Evolutionary conservation across 805 yeast species (phyloP), one percentile per base, ranked within the genome.

Genomic region (Suhomyces sp.): DNA sequence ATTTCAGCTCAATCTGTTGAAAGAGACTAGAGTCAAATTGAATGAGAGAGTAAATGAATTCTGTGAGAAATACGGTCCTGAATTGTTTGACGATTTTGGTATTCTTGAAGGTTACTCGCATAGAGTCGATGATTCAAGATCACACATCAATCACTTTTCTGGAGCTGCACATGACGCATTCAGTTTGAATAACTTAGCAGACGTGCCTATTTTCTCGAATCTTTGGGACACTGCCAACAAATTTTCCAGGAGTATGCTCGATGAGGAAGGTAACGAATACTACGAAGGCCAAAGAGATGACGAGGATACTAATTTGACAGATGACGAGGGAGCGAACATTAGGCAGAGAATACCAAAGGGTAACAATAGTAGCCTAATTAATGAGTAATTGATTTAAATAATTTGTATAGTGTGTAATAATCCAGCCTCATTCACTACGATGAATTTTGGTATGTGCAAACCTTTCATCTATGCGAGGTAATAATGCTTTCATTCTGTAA

Each of bases 51-150:
- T 74, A 24, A 60, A 64, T 31, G 69, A 63, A 3, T 71, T 73
- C 43, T 73, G 77, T 55, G 60, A 69, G 46, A 62, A 58, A 46
- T 71, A 66, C 51, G 77, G 78, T 6, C 76, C 76, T 2, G 60
- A 57, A 41, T 60, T 73, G 53, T 74, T 72, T 52, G 71, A 69
- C 12, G 78, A 73, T 54, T 74, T 64, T 53, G 64, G 63, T 41
- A 55, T 60, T 46, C 65, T 73, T 45, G 70, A 71, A 51, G 59
- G 61, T 50, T 70, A 64, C 56, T 50, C 53, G 21, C 52, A 50
- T 17, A 33, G 27, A 25, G 29, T 49, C 10, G 29, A 43, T 3
- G 53, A 51, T n/a, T 33, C 41, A 19, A 47, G 41, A 10, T 52
- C 47, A 12, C 33, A 44, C 17, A 17, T 19, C 19, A 41, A 21